These are phyloP conservation scores for Fusarium liriodendri DNA, from an alignment of 2,329 filamentous ascomycete species.

Conservation along the genomic window DNA sequence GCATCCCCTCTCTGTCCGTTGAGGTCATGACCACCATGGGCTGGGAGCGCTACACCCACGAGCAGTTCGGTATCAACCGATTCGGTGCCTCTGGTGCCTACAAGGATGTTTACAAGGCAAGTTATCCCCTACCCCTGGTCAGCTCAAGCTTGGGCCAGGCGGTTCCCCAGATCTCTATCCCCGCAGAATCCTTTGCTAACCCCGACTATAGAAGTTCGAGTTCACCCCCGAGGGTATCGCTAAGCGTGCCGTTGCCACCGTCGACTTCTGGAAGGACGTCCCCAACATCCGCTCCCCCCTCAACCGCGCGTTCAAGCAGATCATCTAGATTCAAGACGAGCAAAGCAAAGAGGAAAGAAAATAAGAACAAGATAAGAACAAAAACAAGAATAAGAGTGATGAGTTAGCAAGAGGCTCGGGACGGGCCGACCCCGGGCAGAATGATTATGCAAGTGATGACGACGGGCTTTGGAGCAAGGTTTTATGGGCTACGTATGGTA, in stretches of 20 bases:
- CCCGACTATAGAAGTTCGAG: conserved; percentile 85
- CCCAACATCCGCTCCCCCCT: conserved; percentile 92
- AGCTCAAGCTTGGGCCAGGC: conserved; percentile 3
- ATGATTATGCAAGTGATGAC: conserved; percentile 42
- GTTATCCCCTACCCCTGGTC: conserved; percentile 44
- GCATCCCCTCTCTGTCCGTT: conserved; percentile 91
- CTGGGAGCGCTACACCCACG: conserved; percentile 99
- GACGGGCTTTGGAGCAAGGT: conserved; percentile 42
- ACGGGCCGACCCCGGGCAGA: conserved; percentile 24
- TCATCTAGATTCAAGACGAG: conserved; percentile 73
- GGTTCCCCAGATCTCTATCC: not conserved
- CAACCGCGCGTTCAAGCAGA: conserved; percentile 97
- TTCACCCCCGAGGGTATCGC: conserved; percentile 97
- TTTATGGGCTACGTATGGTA: conserved; percentile 34
- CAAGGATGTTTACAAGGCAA: conserved; percentile 95
- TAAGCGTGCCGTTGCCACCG: conserved; percentile 91
- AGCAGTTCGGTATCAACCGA: conserved; percentile 99
- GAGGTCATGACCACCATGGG: conserved; percentile 98
- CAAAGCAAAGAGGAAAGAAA: conserved; percentile 29
- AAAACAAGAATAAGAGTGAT: conserved; percentile 19
- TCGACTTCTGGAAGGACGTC: conserved; percentile 97
- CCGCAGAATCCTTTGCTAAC: conserved; percentile 49
- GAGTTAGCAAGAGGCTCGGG: conserved; percentile 16
- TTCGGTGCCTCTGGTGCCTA: conserved; percentile 98
- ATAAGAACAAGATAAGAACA: conserved; percentile 3